Evolutionary conservation across 164 flowering plant genomes (phyloP), one percentile per base, ranked within the genome.

Genomic region (Cinnamomum micranthum): DNA sequence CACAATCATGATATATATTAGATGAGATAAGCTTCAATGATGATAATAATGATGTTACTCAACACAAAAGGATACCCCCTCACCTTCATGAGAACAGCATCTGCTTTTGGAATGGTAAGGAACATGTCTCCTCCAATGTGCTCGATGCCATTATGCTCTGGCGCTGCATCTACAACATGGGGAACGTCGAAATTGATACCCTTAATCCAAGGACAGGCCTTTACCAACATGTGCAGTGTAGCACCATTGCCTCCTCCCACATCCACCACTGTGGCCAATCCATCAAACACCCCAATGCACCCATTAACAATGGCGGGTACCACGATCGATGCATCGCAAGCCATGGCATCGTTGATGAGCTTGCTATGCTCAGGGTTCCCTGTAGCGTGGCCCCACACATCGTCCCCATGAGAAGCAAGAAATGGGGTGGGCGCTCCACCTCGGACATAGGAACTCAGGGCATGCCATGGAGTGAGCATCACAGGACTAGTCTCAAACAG

Each of bases 181-280:
- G 72, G 77, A 17, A 69, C 41, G 23, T 60, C 77, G 9, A 68
- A 69, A 19, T 47, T 41, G 59, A 65, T 68, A 28, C 59, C 68
- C 50, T 60, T 75, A 6, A 75, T 51, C 72, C 72, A 59, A 35
- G 77, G 77, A 67, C 58, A 69, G 11, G 66, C 67, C 68, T 75
- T 28, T 9, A 69, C 67, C 27, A 75, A 33, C 22, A 9, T 27
- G 19, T 72, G 10, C 68, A 69, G 23, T 17, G 71, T 19, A 59
- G 68, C 23, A 7, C 72, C 77, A 59, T 33, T 22, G 7, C 77
- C 77, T 14, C 76, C 76, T 55, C 77, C 77, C 15, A 75, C 77
- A 69, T 75, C 77, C 27, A 75, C 77, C 23, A 69, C 52, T 6
- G 68, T 35, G 5, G 10, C 12, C 52, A 69, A 12, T 20, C 73